These are phyloP conservation scores for Nosema muscidifuracis DNA, from an alignment of 371 early-diverging fungal species.

Conservation along the genomic window DNA sequence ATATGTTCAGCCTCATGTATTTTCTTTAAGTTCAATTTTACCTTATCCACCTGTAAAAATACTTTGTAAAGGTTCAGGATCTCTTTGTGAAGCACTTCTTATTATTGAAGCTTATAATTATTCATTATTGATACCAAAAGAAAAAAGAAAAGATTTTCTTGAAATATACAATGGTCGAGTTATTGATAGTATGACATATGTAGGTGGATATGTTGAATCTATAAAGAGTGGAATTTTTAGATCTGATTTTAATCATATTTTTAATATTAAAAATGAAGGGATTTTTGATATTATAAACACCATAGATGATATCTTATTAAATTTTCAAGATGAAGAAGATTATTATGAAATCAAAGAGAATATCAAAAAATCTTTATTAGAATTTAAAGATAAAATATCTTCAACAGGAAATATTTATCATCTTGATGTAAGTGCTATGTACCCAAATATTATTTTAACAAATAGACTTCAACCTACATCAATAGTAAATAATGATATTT, in stretches of 20 bases:
- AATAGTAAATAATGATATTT: constrained; percentile 77
- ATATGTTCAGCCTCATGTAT: constrained; percentile 96
- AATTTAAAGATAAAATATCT: constrained; percentile 6
- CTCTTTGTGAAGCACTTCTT: constrained; percentile 88
- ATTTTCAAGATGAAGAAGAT: constrained; percentile 28
- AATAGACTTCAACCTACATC: constrained; percentile 96
- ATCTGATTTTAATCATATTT: constrained; percentile 82
- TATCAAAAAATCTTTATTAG: constrained; percentile 24
- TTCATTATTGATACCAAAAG: constrained; percentile 77
- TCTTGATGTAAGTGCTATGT: constrained; percentile 98
- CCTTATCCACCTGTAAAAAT: constrained; percentile 92
- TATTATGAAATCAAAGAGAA: constrained; percentile 33
- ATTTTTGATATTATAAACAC: constrained; percentile 71
- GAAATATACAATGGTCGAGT: constrained; percentile 80
- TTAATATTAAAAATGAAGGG: constrained; percentile 70
- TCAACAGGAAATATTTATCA: constrained; percentile 72
- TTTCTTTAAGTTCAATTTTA: constrained; percentile 94
- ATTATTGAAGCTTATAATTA: constrained; percentile 86
- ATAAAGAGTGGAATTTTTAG: constrained; percentile 93
- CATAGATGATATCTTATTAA: constrained; percentile 66
- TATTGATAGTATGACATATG: constrained; percentile 86
- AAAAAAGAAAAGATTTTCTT: constrained; percentile 73
- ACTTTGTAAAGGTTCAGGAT: constrained; percentile 87
- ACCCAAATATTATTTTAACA: constrained; percentile 97
- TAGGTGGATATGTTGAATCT: constrained; percentile 97